phyloP scores from a whole-genome alignment of 306 rosid species.

The Arachis stenosperma region DNA sequence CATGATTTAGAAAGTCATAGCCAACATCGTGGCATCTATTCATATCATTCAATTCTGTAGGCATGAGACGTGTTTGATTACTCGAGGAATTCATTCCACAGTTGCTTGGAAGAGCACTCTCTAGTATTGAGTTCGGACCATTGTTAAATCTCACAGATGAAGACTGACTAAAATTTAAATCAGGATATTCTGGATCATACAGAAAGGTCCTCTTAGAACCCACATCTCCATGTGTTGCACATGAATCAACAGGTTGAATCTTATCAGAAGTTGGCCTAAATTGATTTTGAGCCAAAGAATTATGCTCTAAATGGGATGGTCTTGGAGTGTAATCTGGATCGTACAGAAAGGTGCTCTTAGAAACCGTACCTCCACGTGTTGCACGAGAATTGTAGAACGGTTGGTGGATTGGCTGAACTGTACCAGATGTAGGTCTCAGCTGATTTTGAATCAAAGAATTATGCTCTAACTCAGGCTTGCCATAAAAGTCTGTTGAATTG shows the following conservation, averaged over 20 bases:
- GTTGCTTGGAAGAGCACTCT: constrained; percentile 34
- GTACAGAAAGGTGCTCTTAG: constrained; percentile 21
- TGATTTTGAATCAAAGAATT: constrained; percentile 44
- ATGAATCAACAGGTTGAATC: constrained; percentile 34
- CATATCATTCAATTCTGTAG: constrained; percentile 32
- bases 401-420: constrained; percentile 32
- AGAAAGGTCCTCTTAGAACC: constrained; percentile 28
- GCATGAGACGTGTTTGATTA: constrained; percentile 33
- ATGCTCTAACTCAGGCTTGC: constrained; percentile 38
- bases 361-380: constrained; percentile 41
- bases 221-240: constrained; percentile 39
- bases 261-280: constrained; percentile 36
- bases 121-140: constrained; percentile 32
- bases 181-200: constrained; percentile 39
- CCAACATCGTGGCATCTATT: constrained; percentile 20
- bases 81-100: constrained; percentile 37
- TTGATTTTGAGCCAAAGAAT: constrained; percentile 43
- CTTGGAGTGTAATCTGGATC: constrained; percentile 32
- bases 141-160: constrained; percentile 23
- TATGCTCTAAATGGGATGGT: constrained; percentile 32
- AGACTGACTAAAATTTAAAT: constrained; percentile 21
- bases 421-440: constrained; percentile 40
- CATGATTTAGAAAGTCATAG: constrained; percentile 33
- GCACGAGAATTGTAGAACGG: constrained; percentile 32
- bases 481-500: constrained; percentile 22